A percentile compares a stretch with the other conserved stretches of the same genome.
Evolutionary conservation across 2,329 filamentous ascomycete species (phyloP).

Genomic region (Diaporthe aspalathi): DNA sequence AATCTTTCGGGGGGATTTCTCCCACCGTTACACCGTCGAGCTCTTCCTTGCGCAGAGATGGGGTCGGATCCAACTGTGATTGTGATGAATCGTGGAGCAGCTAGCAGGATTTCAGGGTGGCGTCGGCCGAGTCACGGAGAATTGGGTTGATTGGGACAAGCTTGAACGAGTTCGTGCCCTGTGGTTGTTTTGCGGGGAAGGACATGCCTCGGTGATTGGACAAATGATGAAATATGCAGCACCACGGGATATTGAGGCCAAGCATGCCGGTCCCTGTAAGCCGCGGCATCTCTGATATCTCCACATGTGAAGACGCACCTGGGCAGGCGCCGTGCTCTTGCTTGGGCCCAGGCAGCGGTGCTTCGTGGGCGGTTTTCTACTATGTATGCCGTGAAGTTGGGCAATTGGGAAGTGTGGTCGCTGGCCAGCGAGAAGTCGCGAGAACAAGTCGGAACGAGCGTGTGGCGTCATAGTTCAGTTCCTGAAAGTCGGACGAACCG

Average conservation of each 20-base stretch:
- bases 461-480: not conserved
- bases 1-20: not conserved
- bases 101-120: not conserved
- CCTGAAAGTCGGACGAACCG: not conserved
- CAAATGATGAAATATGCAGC: not conserved
- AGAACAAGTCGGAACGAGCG: not conserved
- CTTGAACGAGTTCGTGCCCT: not conserved
- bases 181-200: slow-evolving; percentile 30
- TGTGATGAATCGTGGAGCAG: not conserved
- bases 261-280: slow-evolving; percentile 14
- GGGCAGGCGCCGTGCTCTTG: not conserved
- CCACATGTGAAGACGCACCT: slow-evolving; percentile 8
- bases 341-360: not conserved
- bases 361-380: no score
- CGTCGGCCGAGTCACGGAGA: slow-evolving; percentile 30
- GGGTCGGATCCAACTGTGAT: not conserved
- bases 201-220: slow-evolving; percentile 6
- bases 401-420: no score
- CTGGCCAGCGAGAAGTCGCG: not conserved
- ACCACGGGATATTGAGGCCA: not conserved
- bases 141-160: slow-evolving; percentile 29
- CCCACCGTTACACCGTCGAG: slow-evolving; percentile 6
- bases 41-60: not conserved
- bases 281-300: slow-evolving; percentile 1
- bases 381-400: not conserved